A percentile compares a stretch with the other conserved stretches of the same genome.
These are phyloP conservation scores for Pythium oligandrum DNA, from an alignment of 352 stramenopile genomes.

Conservation along the genomic window DNA sequence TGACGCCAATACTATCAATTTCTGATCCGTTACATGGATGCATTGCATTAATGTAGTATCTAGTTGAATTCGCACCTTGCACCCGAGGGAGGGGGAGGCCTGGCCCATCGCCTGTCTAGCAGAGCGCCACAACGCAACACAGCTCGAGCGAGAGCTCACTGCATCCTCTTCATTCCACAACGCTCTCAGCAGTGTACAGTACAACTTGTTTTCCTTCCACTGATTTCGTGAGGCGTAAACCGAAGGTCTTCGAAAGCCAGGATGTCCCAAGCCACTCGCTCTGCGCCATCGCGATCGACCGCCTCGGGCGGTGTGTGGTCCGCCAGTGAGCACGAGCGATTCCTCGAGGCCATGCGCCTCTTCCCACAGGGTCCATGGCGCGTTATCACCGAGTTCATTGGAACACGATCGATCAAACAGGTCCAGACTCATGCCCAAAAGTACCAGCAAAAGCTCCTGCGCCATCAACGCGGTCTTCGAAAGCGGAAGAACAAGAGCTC, in stretches of 20 bases:
- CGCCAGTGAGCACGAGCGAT: constrained; percentile 62
- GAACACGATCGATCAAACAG: constrained; percentile 68
- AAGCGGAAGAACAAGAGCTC: constrained; percentile 51
- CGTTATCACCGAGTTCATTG: constrained; percentile 64
- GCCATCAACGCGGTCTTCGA: constrained; percentile 53
- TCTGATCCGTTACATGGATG: no score
- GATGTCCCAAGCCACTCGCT: neutral
- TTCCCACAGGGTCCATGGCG: constrained; percentile 68
- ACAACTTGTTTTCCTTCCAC: no score
- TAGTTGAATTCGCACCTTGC: no score
- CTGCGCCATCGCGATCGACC: no score
- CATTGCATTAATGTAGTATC: no score
- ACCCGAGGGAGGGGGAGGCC: no score
- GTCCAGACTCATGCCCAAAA: constrained; percentile 75
- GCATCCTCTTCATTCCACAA: no score
- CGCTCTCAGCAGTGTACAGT: no score
- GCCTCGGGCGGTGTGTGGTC: constrained; percentile 44
- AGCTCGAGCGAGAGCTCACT: no score
- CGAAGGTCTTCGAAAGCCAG: neutral
- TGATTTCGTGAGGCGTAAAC: neutral
- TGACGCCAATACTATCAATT: no score
- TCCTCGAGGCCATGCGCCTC: constrained; percentile 68
- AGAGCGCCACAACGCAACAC: no score
- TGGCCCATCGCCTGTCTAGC: no score
- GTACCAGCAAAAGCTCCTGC: constrained; percentile 77